phyloP scores from a whole-genome alignment of 2,329 filamentous ascomycete genomes.

The Cryphonectria japonica region DNA sequence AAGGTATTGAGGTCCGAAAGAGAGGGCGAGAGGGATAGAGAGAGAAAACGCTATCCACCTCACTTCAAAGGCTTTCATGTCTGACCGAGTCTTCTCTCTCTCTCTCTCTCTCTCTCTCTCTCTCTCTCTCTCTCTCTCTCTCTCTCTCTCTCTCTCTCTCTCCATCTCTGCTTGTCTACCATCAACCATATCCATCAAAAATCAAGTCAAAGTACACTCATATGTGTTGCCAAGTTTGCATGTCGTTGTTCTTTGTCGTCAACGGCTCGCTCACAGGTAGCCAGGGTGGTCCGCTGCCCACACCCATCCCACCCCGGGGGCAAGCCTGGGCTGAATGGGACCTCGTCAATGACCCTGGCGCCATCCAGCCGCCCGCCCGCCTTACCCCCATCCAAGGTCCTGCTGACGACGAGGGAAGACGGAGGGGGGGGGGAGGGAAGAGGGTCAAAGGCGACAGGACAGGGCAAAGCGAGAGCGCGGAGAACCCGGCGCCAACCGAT shows the following conservation, averaged over 20 bases:
- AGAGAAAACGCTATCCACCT: too few species aligned
- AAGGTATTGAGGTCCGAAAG: too few species aligned
- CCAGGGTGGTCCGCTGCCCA: conserved; percentile 1
- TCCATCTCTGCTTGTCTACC: too few species aligned
- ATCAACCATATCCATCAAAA: not conserved
- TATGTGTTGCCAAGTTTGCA: conserved; percentile 8
- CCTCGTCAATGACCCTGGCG: conserved; percentile 2
- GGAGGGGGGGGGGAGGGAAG: not conserved
- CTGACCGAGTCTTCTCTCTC: not conserved
- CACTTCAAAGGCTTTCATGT: too few species aligned
- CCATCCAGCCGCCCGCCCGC: conserved; percentile 7
- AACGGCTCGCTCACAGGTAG: conserved; percentile 6
- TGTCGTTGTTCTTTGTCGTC: conserved; percentile 14
- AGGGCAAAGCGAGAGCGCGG: conserved; percentile 19
- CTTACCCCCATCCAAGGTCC: conserved; percentile 14
- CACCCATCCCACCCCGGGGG: not conserved
- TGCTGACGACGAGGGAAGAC: conserved; percentile 7
- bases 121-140: not conserved
- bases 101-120: not conserved
- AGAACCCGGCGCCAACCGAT: conserved; percentile 28
- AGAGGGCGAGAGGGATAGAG: too few species aligned
- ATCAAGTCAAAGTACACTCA: not conserved
- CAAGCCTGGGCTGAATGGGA: not conserved
- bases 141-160: too few species aligned
- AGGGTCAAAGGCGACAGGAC: not conserved